These are phyloP conservation scores for Priceomyces medius DNA, from an alignment of 805 yeast genomes.

Conservation along the genomic window DNA sequence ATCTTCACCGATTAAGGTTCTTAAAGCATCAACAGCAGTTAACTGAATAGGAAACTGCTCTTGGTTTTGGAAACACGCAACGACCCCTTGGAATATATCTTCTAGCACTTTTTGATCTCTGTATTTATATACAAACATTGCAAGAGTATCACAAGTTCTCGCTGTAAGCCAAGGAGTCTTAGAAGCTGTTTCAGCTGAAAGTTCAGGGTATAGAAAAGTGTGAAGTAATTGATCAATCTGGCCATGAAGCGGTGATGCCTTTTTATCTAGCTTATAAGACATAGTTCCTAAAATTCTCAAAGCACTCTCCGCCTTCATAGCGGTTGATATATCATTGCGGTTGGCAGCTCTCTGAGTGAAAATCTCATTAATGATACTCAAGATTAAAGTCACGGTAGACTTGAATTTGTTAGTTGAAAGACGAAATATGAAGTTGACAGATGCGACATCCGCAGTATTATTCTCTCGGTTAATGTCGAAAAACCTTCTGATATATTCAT, in stretches of 20 bases:
- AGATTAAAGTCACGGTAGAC: constrained; percentile 31
- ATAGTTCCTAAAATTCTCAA: constrained; percentile 41
- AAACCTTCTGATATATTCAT: constrained; percentile 43
- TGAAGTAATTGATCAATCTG: constrained; percentile 40
- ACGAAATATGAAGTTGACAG: constrained; percentile 45
- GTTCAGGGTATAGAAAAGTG: constrained; percentile 41
- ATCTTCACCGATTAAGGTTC: constrained; percentile 48
- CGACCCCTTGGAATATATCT: constrained; percentile 42
- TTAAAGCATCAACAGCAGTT: constrained; percentile 53
- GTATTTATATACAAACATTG: constrained; percentile 38
- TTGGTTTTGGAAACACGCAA: constrained; percentile 37
- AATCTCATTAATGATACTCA: constrained; percentile 32
- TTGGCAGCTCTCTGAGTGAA: constrained; percentile 33
- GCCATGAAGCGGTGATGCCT: constrained; percentile 36
- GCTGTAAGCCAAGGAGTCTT: constrained; percentile 44
- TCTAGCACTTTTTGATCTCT: constrained; percentile 34
- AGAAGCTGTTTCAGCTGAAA: constrained; percentile 26
- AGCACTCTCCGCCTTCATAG: constrained; percentile 43
- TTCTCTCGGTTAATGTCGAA: constrained; percentile 48
- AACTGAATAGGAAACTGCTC: constrained; percentile 50
- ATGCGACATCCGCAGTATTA: constrained; percentile 50
- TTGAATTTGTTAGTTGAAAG: constrained; percentile 39
- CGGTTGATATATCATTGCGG: constrained; percentile 24
- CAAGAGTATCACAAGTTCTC: constrained; percentile 46
- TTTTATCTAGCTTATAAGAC: constrained; percentile 36